Evolutionary conservation across 768 basidiomycete species (phyloP).

Genomic region (Fistulinella prunicolor): DNA sequence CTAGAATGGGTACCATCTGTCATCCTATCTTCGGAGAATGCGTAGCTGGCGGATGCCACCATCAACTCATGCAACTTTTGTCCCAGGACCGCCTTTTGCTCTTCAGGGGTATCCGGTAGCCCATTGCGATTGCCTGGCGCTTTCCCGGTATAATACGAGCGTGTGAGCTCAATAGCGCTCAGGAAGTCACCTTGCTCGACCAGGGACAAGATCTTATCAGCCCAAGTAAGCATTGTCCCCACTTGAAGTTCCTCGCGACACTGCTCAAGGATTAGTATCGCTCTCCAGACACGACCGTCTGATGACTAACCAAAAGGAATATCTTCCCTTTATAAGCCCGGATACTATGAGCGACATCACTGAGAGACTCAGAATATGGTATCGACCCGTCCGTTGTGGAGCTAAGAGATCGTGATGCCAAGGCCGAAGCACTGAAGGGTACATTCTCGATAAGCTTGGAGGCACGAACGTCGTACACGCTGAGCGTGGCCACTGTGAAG

Average conservation of each 20-base stretch:
- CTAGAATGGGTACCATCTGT: conserved; percentile 81
- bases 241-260: conserved; percentile 65
- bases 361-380: conserved; percentile 47
- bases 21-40: conserved; percentile 95
- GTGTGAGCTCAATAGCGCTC: conserved; percentile 81
- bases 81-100: conserved; percentile 64
- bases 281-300: not conserved
- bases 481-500: conserved; percentile 54
- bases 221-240: conserved; percentile 91
- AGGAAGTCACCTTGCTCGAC: conserved; percentile 89
- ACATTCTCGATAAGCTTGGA: conserved; percentile 61
- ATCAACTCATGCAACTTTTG: conserved; percentile 79
- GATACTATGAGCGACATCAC: conserved; percentile 66
- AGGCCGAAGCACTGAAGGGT: conserved; percentile 51
- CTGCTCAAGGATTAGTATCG: conserved; percentile 36
- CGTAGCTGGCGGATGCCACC: conserved; percentile 81
- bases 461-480: conserved; percentile 65
- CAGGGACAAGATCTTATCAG: conserved; percentile 81
- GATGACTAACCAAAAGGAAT: conserved; percentile 72
- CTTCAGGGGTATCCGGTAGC: conserved; percentile 65
- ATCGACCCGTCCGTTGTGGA: conserved; percentile 46
- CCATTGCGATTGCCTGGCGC: conserved; percentile 86
- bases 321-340: conserved; percentile 86
- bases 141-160: conserved; percentile 75
- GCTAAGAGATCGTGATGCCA: conserved; percentile 53